Conservation (phyloP, 108 stramenopile genomes). For the Discostella pseudostelligera region DNA sequence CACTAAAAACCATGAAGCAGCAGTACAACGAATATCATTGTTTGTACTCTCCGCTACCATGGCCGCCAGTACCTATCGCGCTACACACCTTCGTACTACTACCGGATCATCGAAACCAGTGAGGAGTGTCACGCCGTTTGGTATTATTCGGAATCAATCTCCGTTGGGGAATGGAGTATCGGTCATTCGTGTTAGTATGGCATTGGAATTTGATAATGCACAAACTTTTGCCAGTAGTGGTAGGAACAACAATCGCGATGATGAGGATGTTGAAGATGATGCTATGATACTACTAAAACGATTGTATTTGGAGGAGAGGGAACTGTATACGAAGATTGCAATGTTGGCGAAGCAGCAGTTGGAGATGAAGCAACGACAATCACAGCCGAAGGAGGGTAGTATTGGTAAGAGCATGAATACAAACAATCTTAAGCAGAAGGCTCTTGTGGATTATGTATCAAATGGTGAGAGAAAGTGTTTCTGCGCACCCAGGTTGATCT, state of each 20-base stretch:
- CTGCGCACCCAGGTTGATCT: too few species aligned
- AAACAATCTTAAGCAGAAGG: constrained; percentile 11
- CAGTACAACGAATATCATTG: background rate
- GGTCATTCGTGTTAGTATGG: constrained; percentile 35
- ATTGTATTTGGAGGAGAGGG: constrained; percentile 27
- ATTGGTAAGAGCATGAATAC: constrained; percentile 1
- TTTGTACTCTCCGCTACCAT: constrained; percentile 18
- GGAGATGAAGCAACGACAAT: background rate
- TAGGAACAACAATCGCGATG: background rate
- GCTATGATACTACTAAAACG: constrained; percentile 19
- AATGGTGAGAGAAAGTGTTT: constrained; percentile 22
- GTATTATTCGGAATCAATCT: constrained; percentile 33
- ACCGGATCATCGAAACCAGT: constrained; percentile 10
- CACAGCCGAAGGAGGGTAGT: too few species aligned
- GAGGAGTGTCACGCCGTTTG: constrained; percentile 32
- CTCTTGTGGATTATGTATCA: constrained; percentile 25
- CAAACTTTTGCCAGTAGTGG: background rate
- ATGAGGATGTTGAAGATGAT: background rate
- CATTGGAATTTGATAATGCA: constrained; percentile 20
- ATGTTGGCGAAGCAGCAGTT: constrained; percentile 13
- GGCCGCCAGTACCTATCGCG: constrained; percentile 28
- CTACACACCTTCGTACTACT: constrained; percentile 6
- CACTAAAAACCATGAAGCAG: too few species aligned
- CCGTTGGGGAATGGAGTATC: constrained; percentile 46
- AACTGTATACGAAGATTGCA: constrained; percentile 25